Conservation (phyloP, 257 asterid genomes). For the Gentiana macrophylla region DNA sequence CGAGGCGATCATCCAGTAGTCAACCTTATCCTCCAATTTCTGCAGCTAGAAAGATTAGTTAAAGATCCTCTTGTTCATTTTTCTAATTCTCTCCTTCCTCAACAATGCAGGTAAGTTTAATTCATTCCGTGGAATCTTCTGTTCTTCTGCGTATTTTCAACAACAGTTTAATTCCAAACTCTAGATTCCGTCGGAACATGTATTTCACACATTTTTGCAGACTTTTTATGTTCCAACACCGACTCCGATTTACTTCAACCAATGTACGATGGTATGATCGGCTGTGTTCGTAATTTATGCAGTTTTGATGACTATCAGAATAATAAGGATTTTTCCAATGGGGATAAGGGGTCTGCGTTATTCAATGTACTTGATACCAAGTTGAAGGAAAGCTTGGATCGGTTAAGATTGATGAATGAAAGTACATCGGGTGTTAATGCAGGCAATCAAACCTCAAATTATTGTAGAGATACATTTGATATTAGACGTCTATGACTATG, state of each 20-base stretch:
- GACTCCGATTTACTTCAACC: constrained; percentile 20
- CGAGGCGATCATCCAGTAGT: too few relatives aligned
- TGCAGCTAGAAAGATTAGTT: too few relatives aligned
- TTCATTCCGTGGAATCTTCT: constrained; percentile 48
- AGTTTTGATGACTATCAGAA: constrained; percentile 15
- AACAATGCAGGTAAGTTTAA: constrained; percentile 10
- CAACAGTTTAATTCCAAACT: constrained; percentile 36
- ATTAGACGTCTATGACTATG: constrained; percentile 61
- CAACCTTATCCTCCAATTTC: too few relatives aligned
- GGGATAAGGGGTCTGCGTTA: constrained; percentile 45
- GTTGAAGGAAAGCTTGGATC: constrained; percentile 66
- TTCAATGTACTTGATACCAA: constrained; percentile 63
- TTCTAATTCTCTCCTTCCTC: too few relatives aligned
- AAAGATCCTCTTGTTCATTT: too few relatives aligned
- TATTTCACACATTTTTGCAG: constrained; percentile 26
- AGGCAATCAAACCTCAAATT: constrained; percentile 1
- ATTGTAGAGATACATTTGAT: constrained; percentile 19
- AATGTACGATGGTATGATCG: constrained; percentile 27
- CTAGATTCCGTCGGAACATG: constrained; percentile 47
- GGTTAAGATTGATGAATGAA: constrained; percentile 57
- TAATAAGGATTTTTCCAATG: constrained; percentile 21
- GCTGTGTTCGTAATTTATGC: constrained; percentile 7
- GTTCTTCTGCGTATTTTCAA: constrained; percentile 43
- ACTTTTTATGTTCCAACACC: constrained; percentile 26
- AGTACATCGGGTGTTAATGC: not conserved